Base-by-base conservation (phyloP, 768 basidiomycete species). In the Boletales sp. region DNA sequence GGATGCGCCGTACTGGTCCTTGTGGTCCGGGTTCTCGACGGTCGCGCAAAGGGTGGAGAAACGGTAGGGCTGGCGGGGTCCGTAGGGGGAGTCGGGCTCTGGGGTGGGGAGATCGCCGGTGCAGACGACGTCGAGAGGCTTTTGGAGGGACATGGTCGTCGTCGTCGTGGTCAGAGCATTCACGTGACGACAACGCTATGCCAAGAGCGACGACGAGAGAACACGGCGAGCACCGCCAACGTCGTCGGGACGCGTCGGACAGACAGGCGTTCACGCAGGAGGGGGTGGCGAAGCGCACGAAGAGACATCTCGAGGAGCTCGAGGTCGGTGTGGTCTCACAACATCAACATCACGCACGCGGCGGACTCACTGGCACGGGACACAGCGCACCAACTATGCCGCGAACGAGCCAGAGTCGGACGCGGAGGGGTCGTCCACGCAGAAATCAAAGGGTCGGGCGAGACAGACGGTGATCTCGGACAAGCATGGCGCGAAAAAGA, bases 1-100 rank as follows among this genome's bases (percentile, higher is more conserved):
- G 58, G 89, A 92, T 51, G 90, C 85, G 17, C 94, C 94, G 66
- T 94, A 87, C 72, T 97, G 95, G 71, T 99, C 95, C 69, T 95
- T 94, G 71, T 86, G 87, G 48, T 79, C 78, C 0, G 92, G 92
- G 57, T 91, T 90, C 61, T 95, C 93, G 50, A 95, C 91, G 5
- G 91, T 94, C 19, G 89, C 93, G 53, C 90, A 92, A 50, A 90
- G 73, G 14, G 90, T 93, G n/a, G 89, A 87, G 68, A 93, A 91
- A n/a, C 82, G 78, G 70, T 92, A 90, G 0, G 87, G 87, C 66
- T 83, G 82, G 51, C 88, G 78, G 19, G 78, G 70, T 40, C 81
- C 69, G 53, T 77, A 65, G 2, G 89, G 89, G 0, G 88, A 86
- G 51, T 90, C 89, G 28, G 89, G 85, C 57, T 89, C 88, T 54